Percentiles rank a stretch among this genome's conserved stretches.
These are phyloP conservation scores for Zalaria obscura DNA, from an alignment of 2,329 filamentous ascomycete species.

Conservation along the genomic window DNA sequence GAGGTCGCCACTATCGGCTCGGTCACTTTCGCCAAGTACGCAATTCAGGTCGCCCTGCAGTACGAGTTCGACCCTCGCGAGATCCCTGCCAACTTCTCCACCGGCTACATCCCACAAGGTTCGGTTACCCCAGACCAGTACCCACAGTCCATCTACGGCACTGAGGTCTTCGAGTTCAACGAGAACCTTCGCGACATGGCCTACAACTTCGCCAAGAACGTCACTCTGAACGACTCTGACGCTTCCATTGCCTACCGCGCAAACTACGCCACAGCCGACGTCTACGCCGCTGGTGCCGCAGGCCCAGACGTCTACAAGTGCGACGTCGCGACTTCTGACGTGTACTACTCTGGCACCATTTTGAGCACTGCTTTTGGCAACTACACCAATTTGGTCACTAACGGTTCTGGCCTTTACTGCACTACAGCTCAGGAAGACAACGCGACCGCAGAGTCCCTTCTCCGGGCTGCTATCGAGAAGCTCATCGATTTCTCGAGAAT, in stretches of 20 bases:
- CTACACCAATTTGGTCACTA: slow-evolving; percentile 49
- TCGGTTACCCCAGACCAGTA: slow-evolving; percentile 33
- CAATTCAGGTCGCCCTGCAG: slow-evolving; percentile 61
- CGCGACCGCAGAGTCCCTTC: slow-evolving; percentile 50
- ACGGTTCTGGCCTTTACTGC: slow-evolving; percentile 54
- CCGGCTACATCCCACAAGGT: slow-evolving; percentile 56
- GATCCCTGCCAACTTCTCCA: slow-evolving; percentile 48
- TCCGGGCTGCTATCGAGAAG: slow-evolving; percentile 42
- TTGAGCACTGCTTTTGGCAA: slow-evolving; percentile 52
- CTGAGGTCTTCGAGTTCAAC: slow-evolving; percentile 29
- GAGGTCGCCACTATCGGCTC: slow-evolving; percentile 49
- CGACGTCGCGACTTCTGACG: slow-evolving; percentile 56
- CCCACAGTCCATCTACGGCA: slow-evolving; percentile 24
- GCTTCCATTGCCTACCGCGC: slow-evolving; percentile 23
- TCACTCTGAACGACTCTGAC: slow-evolving; percentile 21
- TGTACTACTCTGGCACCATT: slow-evolving; percentile 51
- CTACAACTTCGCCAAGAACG: slow-evolving; percentile 18
- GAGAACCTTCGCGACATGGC: slow-evolving; percentile 20
- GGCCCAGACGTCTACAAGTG: slow-evolving; percentile 47
- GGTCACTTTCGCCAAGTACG: slow-evolving; percentile 54
- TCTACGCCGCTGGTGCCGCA: slow-evolving; percentile 27
- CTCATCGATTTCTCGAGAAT: slow-evolving; percentile 52
- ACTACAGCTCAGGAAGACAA: slow-evolving; percentile 62
- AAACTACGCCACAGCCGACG: slow-evolving; percentile 14
- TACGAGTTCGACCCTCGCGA: slow-evolving; percentile 62